Percentiles rank a stretch among this genome's conserved stretches.
Conservation (phyloP, 805 yeast species). For the Metschnikowia continentalis region DNA sequence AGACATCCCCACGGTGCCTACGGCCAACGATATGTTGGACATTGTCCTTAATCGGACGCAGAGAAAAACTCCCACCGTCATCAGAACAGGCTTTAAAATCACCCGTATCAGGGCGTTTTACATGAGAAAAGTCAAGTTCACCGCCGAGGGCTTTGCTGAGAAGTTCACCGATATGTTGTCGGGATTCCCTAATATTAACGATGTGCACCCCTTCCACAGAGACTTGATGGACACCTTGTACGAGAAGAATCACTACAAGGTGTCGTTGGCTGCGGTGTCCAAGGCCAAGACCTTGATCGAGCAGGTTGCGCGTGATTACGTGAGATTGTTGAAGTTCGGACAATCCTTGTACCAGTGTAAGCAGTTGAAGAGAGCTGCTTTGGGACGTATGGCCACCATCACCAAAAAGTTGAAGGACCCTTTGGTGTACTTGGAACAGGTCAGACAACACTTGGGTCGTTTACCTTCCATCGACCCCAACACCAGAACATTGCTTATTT, state of each 20-base stretch:
- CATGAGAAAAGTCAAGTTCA: slow-evolving; percentile 95
- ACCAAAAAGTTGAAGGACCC: slow-evolving; percentile 94
- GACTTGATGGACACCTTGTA: slow-evolving; percentile 96
- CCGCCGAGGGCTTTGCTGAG: slow-evolving; percentile 94
- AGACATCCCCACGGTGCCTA: slow-evolving; percentile 94
- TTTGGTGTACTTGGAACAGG: slow-evolving; percentile 89
- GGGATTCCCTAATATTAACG: slow-evolving; percentile 95
- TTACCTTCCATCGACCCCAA: slow-evolving; percentile 97
- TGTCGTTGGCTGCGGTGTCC: slow-evolving; percentile 90
- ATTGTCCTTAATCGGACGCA: slow-evolving; percentile 96
- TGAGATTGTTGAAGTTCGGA: slow-evolving; percentile 90
- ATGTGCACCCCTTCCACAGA: slow-evolving; percentile 97
- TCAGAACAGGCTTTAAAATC: slow-evolving; percentile 93
- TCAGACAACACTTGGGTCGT: slow-evolving; percentile 98
- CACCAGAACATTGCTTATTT: slow-evolving; percentile 92
- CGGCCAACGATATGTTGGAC: slow-evolving; percentile 89
- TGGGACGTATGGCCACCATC: slow-evolving; percentile 99
- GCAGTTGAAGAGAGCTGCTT: slow-evolving; percentile 96
- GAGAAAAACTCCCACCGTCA: slow-evolving; percentile 98
- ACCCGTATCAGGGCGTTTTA: slow-evolving; percentile 95
- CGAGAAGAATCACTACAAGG: slow-evolving; percentile 97
- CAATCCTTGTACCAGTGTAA: slow-evolving; percentile 98
- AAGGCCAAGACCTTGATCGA: slow-evolving; percentile 92
- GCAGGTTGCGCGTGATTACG: slow-evolving; percentile 94
- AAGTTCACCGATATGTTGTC: slow-evolving; percentile 80